phyloP scores from a whole-genome alignment of 176 grass and related monocot genomes.

The Carex scoparia region DNA sequence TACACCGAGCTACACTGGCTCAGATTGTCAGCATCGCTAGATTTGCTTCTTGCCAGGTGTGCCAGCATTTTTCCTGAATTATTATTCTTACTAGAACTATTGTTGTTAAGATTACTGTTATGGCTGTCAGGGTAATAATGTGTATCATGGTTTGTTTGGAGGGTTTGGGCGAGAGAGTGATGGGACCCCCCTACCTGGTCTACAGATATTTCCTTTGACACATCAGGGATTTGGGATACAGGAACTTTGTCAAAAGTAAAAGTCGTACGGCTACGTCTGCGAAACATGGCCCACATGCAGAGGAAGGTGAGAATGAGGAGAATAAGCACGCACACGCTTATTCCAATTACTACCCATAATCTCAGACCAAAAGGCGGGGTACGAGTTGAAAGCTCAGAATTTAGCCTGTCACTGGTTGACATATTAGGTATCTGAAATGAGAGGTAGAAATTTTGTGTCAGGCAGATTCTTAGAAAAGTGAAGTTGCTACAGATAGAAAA shows the following conservation, averaged over 20 bases:
- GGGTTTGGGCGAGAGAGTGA: conserved; percentile 29
- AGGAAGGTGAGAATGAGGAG: conserved; percentile 49
- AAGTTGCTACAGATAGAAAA: neutral
- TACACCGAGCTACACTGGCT: conserved; percentile 65
- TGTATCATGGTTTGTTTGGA: conserved; percentile 24
- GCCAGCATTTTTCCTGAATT: conserved; percentile 51
- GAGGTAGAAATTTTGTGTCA: conserved; percentile 18
- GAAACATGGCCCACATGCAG: conserved; percentile 51
- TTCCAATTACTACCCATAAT: conserved; percentile 69
- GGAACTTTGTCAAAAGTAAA: conserved; percentile 40
- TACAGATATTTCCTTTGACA: conserved; percentile 66
- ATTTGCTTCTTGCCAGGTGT: conserved; percentile 52
- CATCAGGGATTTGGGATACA: conserved; percentile 52
- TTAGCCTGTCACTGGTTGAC: conserved; percentile 39
- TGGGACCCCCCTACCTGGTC: conserved; percentile 36
- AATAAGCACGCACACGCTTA: conserved; percentile 43
- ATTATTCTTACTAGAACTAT: conserved; percentile 34
- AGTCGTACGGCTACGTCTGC: conserved; percentile 33
- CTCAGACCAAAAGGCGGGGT: conserved; percentile 64
- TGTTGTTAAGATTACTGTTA: conserved; percentile 20
- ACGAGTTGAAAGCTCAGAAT: conserved; percentile 38
- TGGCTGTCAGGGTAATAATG: conserved; percentile 14
- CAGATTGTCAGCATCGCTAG: conserved; percentile 55
- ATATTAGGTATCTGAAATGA: conserved; percentile 29
- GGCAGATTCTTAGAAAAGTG: neutral